Percentiles rank a stretch among this genome's conserved stretches.
phyloP scores from a whole-genome alignment of 2,329 filamentous ascomycete species.

The Alternaria alternata region DNA sequence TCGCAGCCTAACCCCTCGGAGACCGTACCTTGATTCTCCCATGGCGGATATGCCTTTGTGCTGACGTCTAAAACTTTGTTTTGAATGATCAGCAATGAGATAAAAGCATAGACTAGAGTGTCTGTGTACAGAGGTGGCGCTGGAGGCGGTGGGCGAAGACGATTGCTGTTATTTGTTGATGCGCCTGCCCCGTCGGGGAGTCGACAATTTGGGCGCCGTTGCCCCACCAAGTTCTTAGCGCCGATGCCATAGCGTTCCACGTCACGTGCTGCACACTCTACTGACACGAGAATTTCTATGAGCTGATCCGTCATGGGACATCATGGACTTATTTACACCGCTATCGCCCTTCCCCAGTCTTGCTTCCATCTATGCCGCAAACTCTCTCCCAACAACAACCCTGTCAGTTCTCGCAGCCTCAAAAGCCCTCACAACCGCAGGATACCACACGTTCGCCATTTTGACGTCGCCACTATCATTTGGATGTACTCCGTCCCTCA shows the following conservation, averaged over 20 bases:
- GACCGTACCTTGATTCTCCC: slow-evolving; percentile 69
- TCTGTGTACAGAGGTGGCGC: slow-evolving; percentile 9
- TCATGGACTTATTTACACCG: neutral
- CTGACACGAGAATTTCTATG: neutral
- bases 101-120: slow-evolving; percentile 13
- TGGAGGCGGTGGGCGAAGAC: slow-evolving; percentile 8
- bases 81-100: slow-evolving; percentile 11
- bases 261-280: slow-evolving; percentile 12
- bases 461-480: slow-evolving; percentile 54
- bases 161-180: slow-evolving; percentile 40
- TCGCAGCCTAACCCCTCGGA: slow-evolving; percentile 7
- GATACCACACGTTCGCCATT: slow-evolving; percentile 49
- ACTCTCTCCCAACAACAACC: slow-evolving; percentile 5
- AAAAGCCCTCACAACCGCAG: slow-evolving; percentile 37
- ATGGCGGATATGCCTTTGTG: slow-evolving; percentile 52
- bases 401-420: slow-evolving; percentile 31
- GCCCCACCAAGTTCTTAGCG: slow-evolving; percentile 28
- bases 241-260: slow-evolving; percentile 6
- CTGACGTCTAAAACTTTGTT: slow-evolving; percentile 3
- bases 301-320: no score
- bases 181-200: slow-evolving; percentile 22
- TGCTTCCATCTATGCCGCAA: neutral
- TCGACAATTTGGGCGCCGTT: slow-evolving; percentile 27
- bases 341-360: neutral
- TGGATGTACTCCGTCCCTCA: slow-evolving; percentile 54